Base-by-base conservation (phyloP, 345 rosid species). In the Clarkia xantiana region DNA sequence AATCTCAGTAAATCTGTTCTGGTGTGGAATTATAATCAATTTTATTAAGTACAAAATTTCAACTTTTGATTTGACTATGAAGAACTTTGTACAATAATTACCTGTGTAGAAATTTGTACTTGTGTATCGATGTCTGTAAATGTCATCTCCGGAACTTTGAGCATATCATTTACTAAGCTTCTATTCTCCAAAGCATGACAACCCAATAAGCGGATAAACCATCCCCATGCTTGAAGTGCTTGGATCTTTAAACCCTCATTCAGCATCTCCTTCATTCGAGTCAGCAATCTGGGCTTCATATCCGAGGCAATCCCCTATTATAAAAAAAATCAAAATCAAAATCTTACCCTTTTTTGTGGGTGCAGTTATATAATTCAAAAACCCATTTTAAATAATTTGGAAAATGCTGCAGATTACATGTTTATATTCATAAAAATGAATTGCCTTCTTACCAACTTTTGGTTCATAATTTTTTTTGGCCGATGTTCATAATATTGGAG, bases 31-130 rank as follows among this genome's bases (percentile, higher is more conserved):
- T 36, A 14, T 14, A 1, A 13, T n/a, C 10, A 38, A 52, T 16
- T 1, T 42, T 42, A 9, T 42, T n/a, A 13, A 10, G 6, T 3
- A 7, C 10, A 1, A 42, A 42, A n/a, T n/a, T 42, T 42, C 16
- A 9, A 1, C 23, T 49, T 14, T 15, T 15, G 40, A 40, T 16
- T 14, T 49, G 46, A 42, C 36, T 16, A 25, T 23, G 14, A 10
- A 16, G 40, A 22, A 22, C 25, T 40, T 11, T 29, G 8, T 18
- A 23, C 13, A 15, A 18, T 34, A 43, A 52, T 34, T 75, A 79
- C 86, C 86, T 44, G 73, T 49, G 86, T 71, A 62, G 81, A 71
- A 45, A 73, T 73, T 62, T 79, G 82, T 43, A 76, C 82, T 61
- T 67, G 82, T 12, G 76, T 55, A 7, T 58, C 71, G 49, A 47